Percentiles rank a stretch among this genome's conserved stretches.
Conservation (phyloP, 2,329 filamentous ascomycete species). For the Penicillium janthinellum region DNA sequence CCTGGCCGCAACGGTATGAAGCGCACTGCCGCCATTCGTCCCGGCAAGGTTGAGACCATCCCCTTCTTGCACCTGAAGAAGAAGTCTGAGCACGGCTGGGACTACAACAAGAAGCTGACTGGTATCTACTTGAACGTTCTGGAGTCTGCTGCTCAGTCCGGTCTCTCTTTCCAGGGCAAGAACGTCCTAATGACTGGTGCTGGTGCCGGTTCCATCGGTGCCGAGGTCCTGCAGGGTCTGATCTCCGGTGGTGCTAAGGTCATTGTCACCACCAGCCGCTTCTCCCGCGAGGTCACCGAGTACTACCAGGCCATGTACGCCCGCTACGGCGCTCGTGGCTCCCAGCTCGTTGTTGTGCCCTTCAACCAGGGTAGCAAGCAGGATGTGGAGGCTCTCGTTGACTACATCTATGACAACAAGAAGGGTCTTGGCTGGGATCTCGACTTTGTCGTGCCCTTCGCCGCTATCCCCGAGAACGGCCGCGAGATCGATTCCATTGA, state of each 20-base stretch:
- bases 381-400: slow-evolving; percentile 87
- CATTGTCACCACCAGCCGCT: slow-evolving; percentile 92
- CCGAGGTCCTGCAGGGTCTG: slow-evolving; percentile 91
- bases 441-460: slow-evolving; percentile 93
- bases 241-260: slow-evolving; percentile 97
- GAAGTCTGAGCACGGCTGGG: slow-evolving; percentile 94
- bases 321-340: slow-evolving; percentile 87
- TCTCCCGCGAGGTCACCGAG: slow-evolving; percentile 95
- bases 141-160: slow-evolving; percentile 81
- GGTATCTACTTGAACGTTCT: slow-evolving; percentile 89
- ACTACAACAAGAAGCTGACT: slow-evolving; percentile 99
- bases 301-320: slow-evolving; percentile 99
- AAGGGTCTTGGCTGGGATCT: slow-evolving; percentile 97
- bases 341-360: slow-evolving; percentile 94
- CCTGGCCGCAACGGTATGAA: slow-evolving; percentile 53
- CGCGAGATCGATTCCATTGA: slow-evolving; percentile 96
- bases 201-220: slow-evolving; percentile 95
- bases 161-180: slow-evolving; percentile 91
- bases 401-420: slow-evolving; percentile 97
- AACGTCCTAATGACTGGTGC: slow-evolving; percentile 98
- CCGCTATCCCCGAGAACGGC: slow-evolving; percentile 95
- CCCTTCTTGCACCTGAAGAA: slow-evolving; percentile 98
- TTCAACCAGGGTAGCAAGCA: slow-evolving; percentile 99
- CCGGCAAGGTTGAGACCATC: slow-evolving; percentile 92
- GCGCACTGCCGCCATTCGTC: slow-evolving; percentile 60